Evolutionary conservation across 306 rosid genomes (phyloP), one percentile per base, ranked within the genome.

Genomic region (Pueraria montana): DNA sequence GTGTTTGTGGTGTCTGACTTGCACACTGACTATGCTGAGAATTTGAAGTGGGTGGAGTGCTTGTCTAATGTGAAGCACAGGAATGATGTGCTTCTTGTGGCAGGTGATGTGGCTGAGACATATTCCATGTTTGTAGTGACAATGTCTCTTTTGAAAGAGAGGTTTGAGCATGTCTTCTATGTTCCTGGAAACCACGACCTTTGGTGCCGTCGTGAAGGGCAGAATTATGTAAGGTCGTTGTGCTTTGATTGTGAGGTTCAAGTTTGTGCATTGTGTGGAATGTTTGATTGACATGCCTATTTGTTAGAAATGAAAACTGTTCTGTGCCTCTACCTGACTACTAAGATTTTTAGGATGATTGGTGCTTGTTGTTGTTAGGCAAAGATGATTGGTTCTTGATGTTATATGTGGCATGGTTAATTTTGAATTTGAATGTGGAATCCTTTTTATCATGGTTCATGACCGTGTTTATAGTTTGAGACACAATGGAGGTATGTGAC

Each of bases 161-260:
- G 88, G 81, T 94, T 91, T 84, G 79, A 91, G 11, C 92, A 85
- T 74, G 97, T 92, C 61, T 83, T 94, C 76, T 94, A 80, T 64
- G 90, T 91, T 36, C 94, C 98, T 62, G 97, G 98, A 61, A 94
- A 94, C 80, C 98, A 94, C 80, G 98, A 94, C 73, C 87, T 94
- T 46, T 94, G 98, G 98, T 92, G 94, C 76, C 97, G 92, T 16
- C 89, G 74, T 1, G 92, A 90, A 69, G 89, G 82, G 42, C 86
- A 85, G 23, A 80, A 85, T 69, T 83, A 89, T 87, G 97, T 94
- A 88, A 91, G 94, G 81, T 71, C 74, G 13, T 40, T 83, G 48
- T 81, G 61, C 77, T 73, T 49, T 79, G 9, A 56, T 62, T 48
- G 16, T 43, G 45, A 55, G 55, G 27, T 84, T 42, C 45, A 69